These are phyloP conservation scores for Brassica nigra DNA, from an alignment of 345 rosid genomes.

Conservation along the genomic window DNA sequence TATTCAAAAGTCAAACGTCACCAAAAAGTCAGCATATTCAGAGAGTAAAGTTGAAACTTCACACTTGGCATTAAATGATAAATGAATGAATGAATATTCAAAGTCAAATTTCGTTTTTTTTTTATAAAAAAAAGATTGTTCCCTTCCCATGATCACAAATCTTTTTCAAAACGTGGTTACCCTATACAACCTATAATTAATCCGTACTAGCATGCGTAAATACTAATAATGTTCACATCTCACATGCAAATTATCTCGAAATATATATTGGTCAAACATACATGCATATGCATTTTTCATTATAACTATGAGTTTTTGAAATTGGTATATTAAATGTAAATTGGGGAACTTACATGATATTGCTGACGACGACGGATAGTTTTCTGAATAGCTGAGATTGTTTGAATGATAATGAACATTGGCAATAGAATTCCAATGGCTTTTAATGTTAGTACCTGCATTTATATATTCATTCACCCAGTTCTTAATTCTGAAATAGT, in stretches of 20 bases:
- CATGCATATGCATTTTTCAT: neutral
- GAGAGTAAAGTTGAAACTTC: constrained; percentile 15
- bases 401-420: constrained; percentile 61
- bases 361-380: constrained; percentile 33
- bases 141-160: constrained; percentile 24
- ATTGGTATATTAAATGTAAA: neutral
- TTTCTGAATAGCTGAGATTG: constrained; percentile 60
- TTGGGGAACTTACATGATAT: constrained; percentile 26
- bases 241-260: constrained; percentile 48
- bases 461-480: neutral
- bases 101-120: constrained; percentile 22
- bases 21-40: constrained; percentile 14
- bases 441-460: constrained; percentile 67
- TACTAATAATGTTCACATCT: constrained; percentile 17
- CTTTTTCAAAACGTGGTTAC: constrained; percentile 31
- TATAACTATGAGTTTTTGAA: neutral
- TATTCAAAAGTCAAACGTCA: constrained; percentile 22
- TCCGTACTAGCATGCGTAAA: constrained; percentile 22
- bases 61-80: constrained; percentile 28
- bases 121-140: neutral
- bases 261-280: constrained; percentile 16
- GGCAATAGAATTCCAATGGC: constrained; percentile 77
- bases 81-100: neutral
- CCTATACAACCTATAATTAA: constrained; percentile 13
- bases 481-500: neutral